Evolutionary conservation across 176 grass and related monocot genomes (phyloP).

Genomic region (Oryza australiensis): DNA sequence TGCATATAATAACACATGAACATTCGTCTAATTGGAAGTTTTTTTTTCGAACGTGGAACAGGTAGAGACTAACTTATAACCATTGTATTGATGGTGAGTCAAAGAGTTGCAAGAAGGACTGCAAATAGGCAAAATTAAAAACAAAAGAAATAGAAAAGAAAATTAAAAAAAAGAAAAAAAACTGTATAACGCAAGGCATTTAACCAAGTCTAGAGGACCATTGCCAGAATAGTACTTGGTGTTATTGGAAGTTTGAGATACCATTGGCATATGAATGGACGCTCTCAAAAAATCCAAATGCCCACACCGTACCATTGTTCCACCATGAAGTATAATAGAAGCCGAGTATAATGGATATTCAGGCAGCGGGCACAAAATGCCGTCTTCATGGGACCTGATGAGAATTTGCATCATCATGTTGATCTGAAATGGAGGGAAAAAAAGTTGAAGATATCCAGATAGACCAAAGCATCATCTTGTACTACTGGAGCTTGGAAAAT

Average conservation of each 20-base stretch:
- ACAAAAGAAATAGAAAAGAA: not conserved
- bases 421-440: constrained; percentile 45
- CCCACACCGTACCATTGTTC: constrained; percentile 55
- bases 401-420: constrained; percentile 74
- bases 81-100: too few relatives aligned
- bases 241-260: not conserved
- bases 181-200: too few relatives aligned
- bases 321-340: constrained; percentile 75
- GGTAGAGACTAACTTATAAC: too few relatives aligned
- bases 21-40: not conserved
- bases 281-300: not conserved
- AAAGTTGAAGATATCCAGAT: not conserved
- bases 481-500: not conserved
- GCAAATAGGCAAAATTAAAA: too few relatives aligned
- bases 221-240: too few relatives aligned
- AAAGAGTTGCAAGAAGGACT: not conserved
- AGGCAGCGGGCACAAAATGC: constrained; percentile 71
- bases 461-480: not conserved
- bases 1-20: not conserved
- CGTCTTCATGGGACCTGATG: constrained; percentile 70
- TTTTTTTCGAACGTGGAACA: not conserved
- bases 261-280: not conserved
- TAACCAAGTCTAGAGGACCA: too few relatives aligned
- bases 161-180: not conserved
- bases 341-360: constrained; percentile 80